Base-by-base conservation (phyloP, 345 rosid genomes). In the Eucalyptus cloeziana region DNA sequence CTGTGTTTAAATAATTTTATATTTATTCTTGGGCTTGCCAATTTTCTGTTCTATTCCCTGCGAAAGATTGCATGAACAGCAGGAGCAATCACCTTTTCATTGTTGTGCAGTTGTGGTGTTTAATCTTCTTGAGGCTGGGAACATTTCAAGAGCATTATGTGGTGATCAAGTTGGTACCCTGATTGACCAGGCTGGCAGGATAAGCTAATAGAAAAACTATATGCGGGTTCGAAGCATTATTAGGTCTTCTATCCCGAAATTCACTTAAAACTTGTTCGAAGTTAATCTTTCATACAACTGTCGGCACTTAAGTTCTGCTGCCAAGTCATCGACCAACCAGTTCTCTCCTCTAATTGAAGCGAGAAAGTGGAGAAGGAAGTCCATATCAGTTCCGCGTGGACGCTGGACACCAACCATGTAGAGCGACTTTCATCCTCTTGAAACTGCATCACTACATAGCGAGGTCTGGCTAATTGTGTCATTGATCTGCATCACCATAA, bases 131-230 rank as follows among this genome's bases (percentile, higher is more conserved):
- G 95, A 97, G 90, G 96, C 95, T 87, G 99, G 98, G 86, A 96
- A 96, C 91, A 95, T 97, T 90, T 93, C 95, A 58, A 95, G 95
- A 91, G 97, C 99, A 12, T 90, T 97, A 86, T 95, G 98, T 49
- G 99, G 99, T 71, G 97, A 96, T 86, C 97, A 94, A 92, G 98
- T 96, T 24, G 99, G 99, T 85, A 97, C 98, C 16, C 87, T 96
- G 91, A 96, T 97, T 87, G 99, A 96, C 87, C 92, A 92, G 86
- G 92, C 86, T n/a, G 96, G 94, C 88, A 91, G 94, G 90, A 91
- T 87, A 25, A 69, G 87, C 90, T 91, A 88, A 89, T 87, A 33
- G 45, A 62, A 64, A 30, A 49, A 87, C 45, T n/a, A 2, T 31
- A n/a, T 71, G 22, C 49, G 47, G n/a, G 87, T 33, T 33, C 2